These are phyloP conservation scores for Globisporangium paroecandrum DNA, from an alignment of 352 stramenopile genomes.

Conservation along the genomic window DNA sequence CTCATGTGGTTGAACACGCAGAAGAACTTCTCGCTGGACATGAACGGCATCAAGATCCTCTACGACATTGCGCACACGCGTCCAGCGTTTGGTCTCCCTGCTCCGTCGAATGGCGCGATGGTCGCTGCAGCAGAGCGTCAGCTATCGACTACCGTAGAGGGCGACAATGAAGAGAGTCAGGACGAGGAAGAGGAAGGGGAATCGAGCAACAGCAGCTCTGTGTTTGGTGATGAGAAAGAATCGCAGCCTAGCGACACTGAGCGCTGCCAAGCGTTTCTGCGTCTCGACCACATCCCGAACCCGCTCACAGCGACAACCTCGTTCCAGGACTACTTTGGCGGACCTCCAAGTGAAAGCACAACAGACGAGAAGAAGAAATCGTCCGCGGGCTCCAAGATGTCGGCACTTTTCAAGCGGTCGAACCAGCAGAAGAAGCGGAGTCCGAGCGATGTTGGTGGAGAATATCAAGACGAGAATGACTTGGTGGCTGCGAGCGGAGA, in stretches of 20 bases:
- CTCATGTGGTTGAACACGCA: conserved; percentile 75
- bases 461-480: conserved; percentile 8
- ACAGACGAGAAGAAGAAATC: conserved; percentile 20
- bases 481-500: conserved; percentile 13
- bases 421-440: conserved; percentile 27
- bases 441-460: conserved; percentile 3
- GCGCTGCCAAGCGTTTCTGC: conserved; percentile 51
- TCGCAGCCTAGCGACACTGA: conserved; percentile 35
- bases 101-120: conserved; percentile 7
- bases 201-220: not conserved
- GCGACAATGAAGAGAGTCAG: conserved; percentile 10
- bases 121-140: not conserved
- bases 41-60: conserved; percentile 54
- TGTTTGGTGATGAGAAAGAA: not conserved
- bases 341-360: not conserved
- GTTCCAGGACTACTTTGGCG: conserved; percentile 67
- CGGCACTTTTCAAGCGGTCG: conserved; percentile 48
- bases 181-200: not conserved
- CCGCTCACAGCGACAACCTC: conserved; percentile 64
- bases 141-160: conserved; percentile 6
- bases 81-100: conserved; percentile 14
- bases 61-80: conserved; percentile 58
- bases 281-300: conserved; percentile 58
- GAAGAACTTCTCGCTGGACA: conserved; percentile 58
- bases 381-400: conserved; percentile 28